Evolutionary conservation across 2,329 filamentous ascomycete genomes (phyloP).

Genomic region (Simplicillium sp.): DNA sequence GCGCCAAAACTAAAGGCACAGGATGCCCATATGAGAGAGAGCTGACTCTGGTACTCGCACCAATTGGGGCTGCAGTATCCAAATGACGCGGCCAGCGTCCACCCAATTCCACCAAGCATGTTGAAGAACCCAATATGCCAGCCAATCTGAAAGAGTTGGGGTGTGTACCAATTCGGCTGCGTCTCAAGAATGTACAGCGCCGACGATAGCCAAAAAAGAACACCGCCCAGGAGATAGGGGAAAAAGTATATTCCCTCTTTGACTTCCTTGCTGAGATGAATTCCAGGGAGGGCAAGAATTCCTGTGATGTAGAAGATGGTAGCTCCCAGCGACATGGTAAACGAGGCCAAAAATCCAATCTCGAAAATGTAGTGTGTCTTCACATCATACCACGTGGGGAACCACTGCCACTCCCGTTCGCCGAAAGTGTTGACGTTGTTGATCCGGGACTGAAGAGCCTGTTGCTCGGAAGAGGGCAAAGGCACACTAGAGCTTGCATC

Average conservation of each 20-base stretch:
- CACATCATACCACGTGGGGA: slow-evolving; percentile 44
- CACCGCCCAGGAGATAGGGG: slow-evolving; percentile 51
- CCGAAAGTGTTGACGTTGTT: slow-evolving; percentile 4
- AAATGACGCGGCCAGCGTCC: slow-evolving; percentile 47
- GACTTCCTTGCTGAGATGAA: slow-evolving; percentile 35
- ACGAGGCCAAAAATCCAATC: slow-evolving; percentile 52
- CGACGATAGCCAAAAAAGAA: slow-evolving; percentile 47
- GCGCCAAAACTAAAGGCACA: slow-evolving; percentile 10
- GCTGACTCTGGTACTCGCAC: slow-evolving; percentile 31
- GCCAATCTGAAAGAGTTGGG: slow-evolving; percentile 43
- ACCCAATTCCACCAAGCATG: slow-evolving; percentile 49
- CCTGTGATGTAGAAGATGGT: slow-evolving; percentile 57
- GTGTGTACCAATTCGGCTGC: slow-evolving; percentile 50
- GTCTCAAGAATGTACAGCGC: slow-evolving; percentile 56
- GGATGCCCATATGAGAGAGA: slow-evolving; percentile 15
- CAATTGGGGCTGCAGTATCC: slow-evolving; percentile 33
- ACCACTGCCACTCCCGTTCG: slow-evolving; percentile 43
- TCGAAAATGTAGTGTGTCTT: slow-evolving; percentile 50
- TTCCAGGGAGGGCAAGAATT: slow-evolving; percentile 49
- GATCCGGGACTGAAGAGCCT: not conserved
- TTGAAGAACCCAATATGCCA: slow-evolving; percentile 61
- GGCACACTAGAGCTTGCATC: not conserved
- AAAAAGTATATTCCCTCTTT: slow-evolving; percentile 47
- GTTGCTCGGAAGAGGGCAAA: not conserved
- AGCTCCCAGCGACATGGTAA: slow-evolving; percentile 46